These are phyloP conservation scores for Kodamaea leandrae DNA, from an alignment of 805 yeast species.

Conservation along the genomic window DNA sequence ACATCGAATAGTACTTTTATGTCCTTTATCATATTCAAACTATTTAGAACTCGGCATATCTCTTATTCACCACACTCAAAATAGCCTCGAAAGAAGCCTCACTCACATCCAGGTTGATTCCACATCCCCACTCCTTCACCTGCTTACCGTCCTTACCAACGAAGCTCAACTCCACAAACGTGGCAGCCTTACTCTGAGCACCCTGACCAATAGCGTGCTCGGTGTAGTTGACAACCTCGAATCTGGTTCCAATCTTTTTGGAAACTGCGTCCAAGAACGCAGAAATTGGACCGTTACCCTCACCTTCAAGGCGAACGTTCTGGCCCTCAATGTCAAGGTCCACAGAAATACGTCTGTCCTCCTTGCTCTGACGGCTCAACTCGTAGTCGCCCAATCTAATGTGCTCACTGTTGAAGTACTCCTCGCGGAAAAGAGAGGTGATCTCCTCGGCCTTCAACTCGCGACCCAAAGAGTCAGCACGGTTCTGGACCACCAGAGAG, in stretches of 20 bases:
- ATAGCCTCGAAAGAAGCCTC: slow-evolving; percentile 39
- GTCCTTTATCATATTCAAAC: too few species aligned
- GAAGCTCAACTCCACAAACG: slow-evolving; percentile 57
- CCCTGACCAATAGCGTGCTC: slow-evolving; percentile 77
- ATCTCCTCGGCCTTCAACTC: slow-evolving; percentile 71
- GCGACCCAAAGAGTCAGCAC: slow-evolving; percentile 65
- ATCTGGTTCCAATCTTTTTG: slow-evolving; percentile 46
- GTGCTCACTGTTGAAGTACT: slow-evolving; percentile 40
- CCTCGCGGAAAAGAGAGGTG: slow-evolving; percentile 50
- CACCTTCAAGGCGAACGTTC: slow-evolving; percentile 42
- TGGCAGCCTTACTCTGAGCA: slow-evolving; percentile 69
- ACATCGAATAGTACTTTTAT: too few species aligned
- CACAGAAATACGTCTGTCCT: slow-evolving; percentile 22
- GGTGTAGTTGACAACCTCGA: slow-evolving; percentile 64
- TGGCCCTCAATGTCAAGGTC: slow-evolving; percentile 16
- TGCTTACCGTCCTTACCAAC: slow-evolving; percentile 32
- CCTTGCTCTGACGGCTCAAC: slow-evolving; percentile 19
- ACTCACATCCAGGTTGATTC: slow-evolving; percentile 42
- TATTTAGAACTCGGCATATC: neutral
- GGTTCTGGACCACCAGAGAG: slow-evolving; percentile 59
- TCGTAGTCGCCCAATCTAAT: slow-evolving; percentile 23
- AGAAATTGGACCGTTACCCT: slow-evolving; percentile 79
- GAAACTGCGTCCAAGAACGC: slow-evolving; percentile 66
- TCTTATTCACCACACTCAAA: slow-evolving; percentile 21
- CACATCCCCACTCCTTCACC: slow-evolving; percentile 43